A percentile compares a stretch with the other conserved stretches of the same genome.
phyloP scores from a whole-genome alignment of 164 flowering plant genomes.

The Liquidambar formosana region DNA sequence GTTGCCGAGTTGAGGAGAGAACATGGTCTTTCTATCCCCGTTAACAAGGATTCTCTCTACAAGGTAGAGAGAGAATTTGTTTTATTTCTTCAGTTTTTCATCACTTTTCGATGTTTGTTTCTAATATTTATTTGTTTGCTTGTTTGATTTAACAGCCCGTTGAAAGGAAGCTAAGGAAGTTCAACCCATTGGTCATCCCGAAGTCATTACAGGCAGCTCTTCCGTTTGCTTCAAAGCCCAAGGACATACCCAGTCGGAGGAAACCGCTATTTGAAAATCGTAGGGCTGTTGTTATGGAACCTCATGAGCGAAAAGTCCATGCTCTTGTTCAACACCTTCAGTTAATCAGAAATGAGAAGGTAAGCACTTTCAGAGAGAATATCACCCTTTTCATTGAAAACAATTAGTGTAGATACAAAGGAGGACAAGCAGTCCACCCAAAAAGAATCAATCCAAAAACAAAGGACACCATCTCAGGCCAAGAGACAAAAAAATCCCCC shows the following conservation, averaged over 20 bases:
- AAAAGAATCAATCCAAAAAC: too few relatives aligned
- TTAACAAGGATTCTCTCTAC: slow-evolving; percentile 90
- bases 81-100: background rate
- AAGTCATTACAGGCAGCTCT: slow-evolving; percentile 69
- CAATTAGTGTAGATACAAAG: too few relatives aligned
- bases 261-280: slow-evolving; percentile 47
- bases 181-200: slow-evolving; percentile 85
- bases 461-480: too few relatives aligned
- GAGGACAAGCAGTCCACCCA: too few relatives aligned
- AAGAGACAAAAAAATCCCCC: too few relatives aligned
- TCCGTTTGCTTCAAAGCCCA: slow-evolving; percentile 91
- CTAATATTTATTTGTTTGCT: background rate
- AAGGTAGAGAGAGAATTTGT: too few relatives aligned
- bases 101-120: background rate
- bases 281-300: slow-evolving; percentile 86
- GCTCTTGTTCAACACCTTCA: slow-evolving; percentile 69
- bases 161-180: slow-evolving; percentile 84
- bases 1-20: slow-evolving; percentile 78
- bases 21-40: slow-evolving; percentile 65
- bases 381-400: too few relatives aligned
- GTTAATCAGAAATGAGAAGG: slow-evolving; percentile 67
- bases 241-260: slow-evolving; percentile 41
- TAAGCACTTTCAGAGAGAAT: slow-evolving; percentile 17
- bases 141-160: slow-evolving; percentile 63
- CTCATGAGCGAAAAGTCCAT: slow-evolving; percentile 57